These are phyloP conservation scores for Pluteus cervinus DNA, from an alignment of 768 basidiomycete genomes.

Conservation along the genomic window DNA sequence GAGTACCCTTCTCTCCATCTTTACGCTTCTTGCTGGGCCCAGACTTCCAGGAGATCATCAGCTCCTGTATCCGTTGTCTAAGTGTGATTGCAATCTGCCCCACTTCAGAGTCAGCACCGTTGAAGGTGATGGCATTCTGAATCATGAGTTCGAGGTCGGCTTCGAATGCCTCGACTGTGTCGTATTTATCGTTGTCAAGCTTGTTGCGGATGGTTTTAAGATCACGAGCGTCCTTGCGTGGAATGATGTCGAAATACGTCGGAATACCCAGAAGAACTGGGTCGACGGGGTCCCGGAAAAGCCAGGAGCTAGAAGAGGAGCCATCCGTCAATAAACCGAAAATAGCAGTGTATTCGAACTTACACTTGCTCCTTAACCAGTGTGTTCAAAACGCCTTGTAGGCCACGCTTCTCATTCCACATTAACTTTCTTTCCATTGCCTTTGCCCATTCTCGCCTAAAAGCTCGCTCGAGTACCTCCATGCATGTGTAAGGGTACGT, in stretches of 20 bases:
- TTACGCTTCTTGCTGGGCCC: conserved; percentile 65
- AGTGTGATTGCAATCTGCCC: conserved; percentile 51
- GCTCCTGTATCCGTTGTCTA: conserved; percentile 46
- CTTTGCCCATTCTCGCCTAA: conserved; percentile 86
- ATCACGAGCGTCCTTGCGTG: conserved; percentile 82
- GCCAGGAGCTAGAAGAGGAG: conserved; percentile 48
- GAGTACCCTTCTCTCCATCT: conserved; percentile 57
- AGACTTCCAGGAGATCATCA: conserved; percentile 42
- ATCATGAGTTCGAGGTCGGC: conserved; percentile 87
- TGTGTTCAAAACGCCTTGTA: conserved; percentile 64
- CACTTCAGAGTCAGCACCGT: conserved; percentile 77
- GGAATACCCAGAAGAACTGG: conserved; percentile 79
- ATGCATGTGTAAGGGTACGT: conserved; percentile 73
- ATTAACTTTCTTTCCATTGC: conserved; percentile 65
- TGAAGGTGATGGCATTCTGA: conserved; percentile 84
- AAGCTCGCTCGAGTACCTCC: conserved; percentile 65
- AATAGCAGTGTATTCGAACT: conserved; percentile 16
- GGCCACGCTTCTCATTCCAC: conserved; percentile 72
- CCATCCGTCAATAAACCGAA: conserved; percentile 3
- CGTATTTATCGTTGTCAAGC: conserved; percentile 79
- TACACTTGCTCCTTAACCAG: conserved; percentile 66
- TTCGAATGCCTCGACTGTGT: conserved; percentile 70
- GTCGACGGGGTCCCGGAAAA: conserved; percentile 87
- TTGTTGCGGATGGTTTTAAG: conserved; percentile 75
- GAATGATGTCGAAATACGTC: conserved; percentile 82